phyloP scores from a whole-genome alignment of 2,329 filamentous ascomycete species.

The Aspergillus pseudoterreus region DNA sequence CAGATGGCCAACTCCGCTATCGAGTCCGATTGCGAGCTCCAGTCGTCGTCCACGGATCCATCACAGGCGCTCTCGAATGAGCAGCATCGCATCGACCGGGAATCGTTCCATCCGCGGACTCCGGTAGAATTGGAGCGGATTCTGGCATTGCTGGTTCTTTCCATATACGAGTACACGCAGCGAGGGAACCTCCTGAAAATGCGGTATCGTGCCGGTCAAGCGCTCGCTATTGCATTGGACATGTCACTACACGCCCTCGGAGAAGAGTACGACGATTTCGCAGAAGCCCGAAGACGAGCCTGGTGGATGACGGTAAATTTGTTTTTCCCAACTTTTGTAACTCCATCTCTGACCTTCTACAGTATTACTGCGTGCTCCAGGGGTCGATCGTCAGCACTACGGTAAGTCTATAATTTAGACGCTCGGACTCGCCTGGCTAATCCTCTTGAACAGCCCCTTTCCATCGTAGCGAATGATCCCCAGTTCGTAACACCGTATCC shows the following conservation, averaged over 20 bases:
- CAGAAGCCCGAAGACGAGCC: conserved; percentile 41
- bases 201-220: conserved; percentile 44
- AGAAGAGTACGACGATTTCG: conserved; percentile 31
- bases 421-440: conserved; percentile 6
- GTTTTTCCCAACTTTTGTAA: neutral
- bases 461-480: conserved; percentile 42
- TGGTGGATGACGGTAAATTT: conserved; percentile 47
- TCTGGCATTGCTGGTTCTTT: conserved; percentile 40
- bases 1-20: conserved; percentile 37
- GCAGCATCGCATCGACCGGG: conserved; percentile 28
- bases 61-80: conserved; percentile 36
- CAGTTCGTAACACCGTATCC: conserved; percentile 43
- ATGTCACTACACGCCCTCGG: conserved; percentile 38
- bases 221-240: conserved; percentile 41
- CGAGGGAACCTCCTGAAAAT: conserved; percentile 45
- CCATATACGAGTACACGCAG: conserved; percentile 45
- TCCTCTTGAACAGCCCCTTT: conserved; percentile 31
- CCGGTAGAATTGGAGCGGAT: conserved; percentile 42
- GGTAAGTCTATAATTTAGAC: conserved; percentile 22
- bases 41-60: conserved; percentile 37
- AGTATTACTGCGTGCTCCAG: conserved; percentile 46
- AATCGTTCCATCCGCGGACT: conserved; percentile 35
- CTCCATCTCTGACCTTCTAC: conserved; percentile 1
- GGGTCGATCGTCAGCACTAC: conserved; percentile 44
- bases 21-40: conserved; percentile 42